Conservation (phyloP, 2,329 filamentous ascomycete species). For the Penicillium sp. region DNA sequence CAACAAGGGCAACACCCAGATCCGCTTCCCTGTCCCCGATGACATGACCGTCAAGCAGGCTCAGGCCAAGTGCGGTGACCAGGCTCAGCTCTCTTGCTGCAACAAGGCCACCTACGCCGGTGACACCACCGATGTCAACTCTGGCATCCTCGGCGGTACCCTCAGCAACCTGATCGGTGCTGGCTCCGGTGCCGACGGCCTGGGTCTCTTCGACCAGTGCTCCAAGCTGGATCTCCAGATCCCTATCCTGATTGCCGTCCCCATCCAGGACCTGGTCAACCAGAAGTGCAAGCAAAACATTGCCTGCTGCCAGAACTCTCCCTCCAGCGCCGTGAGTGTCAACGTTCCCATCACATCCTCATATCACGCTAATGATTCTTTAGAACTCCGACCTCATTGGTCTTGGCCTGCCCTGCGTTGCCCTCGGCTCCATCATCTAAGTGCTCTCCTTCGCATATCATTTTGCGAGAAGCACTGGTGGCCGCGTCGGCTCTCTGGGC, state of each 20-base stretch:
- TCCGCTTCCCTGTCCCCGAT: conserved; percentile 39
- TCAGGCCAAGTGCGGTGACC: conserved; percentile 44
- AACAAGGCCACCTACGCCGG: conserved; percentile 45
- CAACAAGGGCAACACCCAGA: conserved; percentile 41
- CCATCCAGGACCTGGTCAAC: conserved; percentile 41
- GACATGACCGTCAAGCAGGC: conserved; percentile 43
- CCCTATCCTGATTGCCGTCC: conserved; percentile 34
- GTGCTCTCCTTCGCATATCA: conserved; percentile 18
- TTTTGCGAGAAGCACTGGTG: conserved; percentile 20
- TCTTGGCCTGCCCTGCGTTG: conserved; percentile 44
- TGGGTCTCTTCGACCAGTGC: conserved; percentile 49
- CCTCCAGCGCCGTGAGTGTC: conserved; percentile 35
- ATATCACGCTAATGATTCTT: conserved; percentile 8
- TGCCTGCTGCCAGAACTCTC: conserved; percentile 45
- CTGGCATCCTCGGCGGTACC: conserved; percentile 39
- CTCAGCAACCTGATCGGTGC: conserved; percentile 41
- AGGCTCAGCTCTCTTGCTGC: conserved; percentile 46
- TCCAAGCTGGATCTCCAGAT: conserved; percentile 42
- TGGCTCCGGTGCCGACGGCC: conserved; percentile 38
- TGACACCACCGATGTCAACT: conserved; percentile 39
- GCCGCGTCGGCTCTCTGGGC: conserved; percentile 8
- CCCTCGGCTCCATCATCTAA: conserved; percentile 46
- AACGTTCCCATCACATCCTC: accelerated
- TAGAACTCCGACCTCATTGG: conserved; percentile 42
- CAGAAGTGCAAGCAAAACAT: conserved; percentile 48